Evolutionary conservation across 2,329 filamentous ascomycete genomes (phyloP).

Genomic region (Dactylellina leptospora): DNA sequence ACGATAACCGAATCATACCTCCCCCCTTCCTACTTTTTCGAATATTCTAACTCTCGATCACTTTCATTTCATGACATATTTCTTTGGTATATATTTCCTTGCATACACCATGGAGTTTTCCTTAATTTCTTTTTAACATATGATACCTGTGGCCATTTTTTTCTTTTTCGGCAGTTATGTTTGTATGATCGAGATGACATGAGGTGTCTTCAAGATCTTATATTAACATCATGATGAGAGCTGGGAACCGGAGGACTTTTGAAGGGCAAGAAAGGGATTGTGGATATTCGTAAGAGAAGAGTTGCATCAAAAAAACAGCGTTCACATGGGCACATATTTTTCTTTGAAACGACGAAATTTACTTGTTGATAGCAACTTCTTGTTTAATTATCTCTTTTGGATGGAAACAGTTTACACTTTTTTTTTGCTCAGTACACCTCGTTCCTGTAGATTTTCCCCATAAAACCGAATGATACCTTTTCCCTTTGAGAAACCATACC

Average conservation of each 20-base stretch:
- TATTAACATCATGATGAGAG: neutral
- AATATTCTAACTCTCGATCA: slow-evolving; percentile 17
- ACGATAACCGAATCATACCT: too few relatives aligned
- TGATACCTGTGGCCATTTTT: slow-evolving; percentile 20
- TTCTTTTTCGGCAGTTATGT: neutral
- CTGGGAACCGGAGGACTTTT: neutral
- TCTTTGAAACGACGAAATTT: slow-evolving; percentile 5
- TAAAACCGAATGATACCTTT: slow-evolving; percentile 34
- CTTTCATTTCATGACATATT: slow-evolving; percentile 10
- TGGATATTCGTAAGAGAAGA: slow-evolving; percentile 1
- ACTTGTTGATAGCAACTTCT: slow-evolving; percentile 19
- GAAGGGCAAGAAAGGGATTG: neutral
- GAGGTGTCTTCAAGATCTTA: too few relatives aligned
- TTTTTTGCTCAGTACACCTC: slow-evolving; percentile 6
- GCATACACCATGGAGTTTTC: slow-evolving; percentile 35
- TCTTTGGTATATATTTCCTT: slow-evolving; percentile 32
- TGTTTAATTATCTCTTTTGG: slow-evolving; percentile 20
- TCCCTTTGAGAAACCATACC: neutral
- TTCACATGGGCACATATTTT: slow-evolving; percentile 6
- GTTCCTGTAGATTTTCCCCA: slow-evolving; percentile 29
- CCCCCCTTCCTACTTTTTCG: slow-evolving; percentile 15
- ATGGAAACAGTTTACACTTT: slow-evolving; percentile 25
- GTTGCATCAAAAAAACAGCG: slow-evolving; percentile 1
- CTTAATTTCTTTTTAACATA: slow-evolving; percentile 7
- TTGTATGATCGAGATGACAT: too few relatives aligned